Evolutionary conservation across 192 early-diverging fungal species (phyloP).

Genomic region (Coemansia sp.): DNA sequence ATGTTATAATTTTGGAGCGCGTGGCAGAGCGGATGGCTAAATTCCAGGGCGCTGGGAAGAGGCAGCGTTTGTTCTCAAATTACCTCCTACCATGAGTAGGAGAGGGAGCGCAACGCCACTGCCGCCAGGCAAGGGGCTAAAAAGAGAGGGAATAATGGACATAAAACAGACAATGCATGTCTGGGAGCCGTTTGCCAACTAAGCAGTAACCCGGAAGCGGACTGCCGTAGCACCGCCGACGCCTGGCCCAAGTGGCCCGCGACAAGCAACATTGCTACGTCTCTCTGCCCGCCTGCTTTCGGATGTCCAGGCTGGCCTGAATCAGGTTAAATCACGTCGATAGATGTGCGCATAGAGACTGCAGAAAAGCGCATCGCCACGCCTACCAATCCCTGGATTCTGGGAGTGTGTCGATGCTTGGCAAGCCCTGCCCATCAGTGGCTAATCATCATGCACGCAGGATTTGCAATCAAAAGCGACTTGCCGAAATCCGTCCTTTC

Average conservation of each 20-base stretch:
- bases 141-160: background rate
- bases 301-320: background rate
- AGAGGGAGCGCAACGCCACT: background rate
- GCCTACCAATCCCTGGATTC: conserved; percentile 2
- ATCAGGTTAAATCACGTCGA: background rate
- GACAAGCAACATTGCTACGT: background rate
- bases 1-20: background rate
- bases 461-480: background rate
- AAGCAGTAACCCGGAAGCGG: conserved; percentile 5
- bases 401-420: background rate
- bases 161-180: background rate
- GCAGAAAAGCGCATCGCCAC: background rate
- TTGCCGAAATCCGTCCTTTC: background rate
- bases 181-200: background rate
- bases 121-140: background rate
- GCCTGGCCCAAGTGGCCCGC: background rate
- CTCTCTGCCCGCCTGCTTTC: background rate
- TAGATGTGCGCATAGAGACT: background rate
- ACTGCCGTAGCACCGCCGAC: background rate
- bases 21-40: background rate
- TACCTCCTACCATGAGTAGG: no score
- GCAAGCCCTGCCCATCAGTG: no score
- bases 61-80: background rate
- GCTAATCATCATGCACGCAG: background rate
- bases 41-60: conserved; percentile 5